Base-by-base conservation (phyloP, 2,329 filamentous ascomycete genomes). In the Nectriaceae sp. region DNA sequence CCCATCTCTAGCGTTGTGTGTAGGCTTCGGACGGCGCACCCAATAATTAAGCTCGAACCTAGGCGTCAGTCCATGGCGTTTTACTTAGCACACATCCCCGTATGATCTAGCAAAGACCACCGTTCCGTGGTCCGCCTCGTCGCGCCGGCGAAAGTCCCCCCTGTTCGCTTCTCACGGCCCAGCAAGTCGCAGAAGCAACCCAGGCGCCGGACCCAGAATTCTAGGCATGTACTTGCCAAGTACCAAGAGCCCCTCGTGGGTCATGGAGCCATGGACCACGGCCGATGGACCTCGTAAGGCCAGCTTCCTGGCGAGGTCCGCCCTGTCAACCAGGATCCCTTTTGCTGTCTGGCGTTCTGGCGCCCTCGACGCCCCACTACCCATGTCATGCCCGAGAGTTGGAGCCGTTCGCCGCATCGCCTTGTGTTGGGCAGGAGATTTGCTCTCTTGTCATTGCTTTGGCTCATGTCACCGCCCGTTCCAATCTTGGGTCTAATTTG, bases 391-490 rank as follows among this genome's bases (percentile, higher is more conserved):
- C 58, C 51, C 52, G 54, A 61, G 58, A 60, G 49, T 54, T 62
- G 54, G 55, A 57, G 56, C 59, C 56, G 57, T 62, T 58, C 56
- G 60, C 60, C 57, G 60, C 54, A 63, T 63, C 59, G 51, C 37
- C 50, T 51, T 60, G 44, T 52, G 56, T 57, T 52, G 56, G 55
- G 56, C 59, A 62, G 60, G 60, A 64, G 60, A 61, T 57, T 60
- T 60, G 56, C 55, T 54, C 53, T 53, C 54, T 59, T 44, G 53
- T 53, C 49, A 21, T 39, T 39, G 37, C 37, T 39, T 21, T 39
- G 37, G 37, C 61, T 64, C 62, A 65, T 65, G 65, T 65, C 64
- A 67, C 64, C 64, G 66, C 65, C 60, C 59, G 60, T 65, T 61
- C 56, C 57, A 65, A 66, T 59, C 60, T 65, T 53, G 57, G 60